Evolutionary conservation across 306 rosid species (phyloP).

Genomic region (Coriaria nepalensis): DNA sequence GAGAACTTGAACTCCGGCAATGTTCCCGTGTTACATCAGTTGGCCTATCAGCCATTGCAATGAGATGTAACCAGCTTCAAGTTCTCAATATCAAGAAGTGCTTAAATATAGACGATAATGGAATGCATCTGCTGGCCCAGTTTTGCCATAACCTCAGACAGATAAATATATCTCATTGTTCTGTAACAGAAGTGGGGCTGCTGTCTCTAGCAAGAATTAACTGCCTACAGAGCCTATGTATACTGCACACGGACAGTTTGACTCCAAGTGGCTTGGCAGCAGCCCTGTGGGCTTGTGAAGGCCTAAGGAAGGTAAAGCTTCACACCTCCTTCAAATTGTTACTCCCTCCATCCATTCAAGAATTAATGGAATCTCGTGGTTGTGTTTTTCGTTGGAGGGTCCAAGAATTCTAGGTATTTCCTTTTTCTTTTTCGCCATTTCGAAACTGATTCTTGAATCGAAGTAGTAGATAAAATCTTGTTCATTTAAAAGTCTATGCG

Average conservation of each 20-base stretch:
- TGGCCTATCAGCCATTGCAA: slow-evolving; percentile 44
- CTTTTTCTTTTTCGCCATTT: no score
- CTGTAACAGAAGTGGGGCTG: slow-evolving; percentile 55
- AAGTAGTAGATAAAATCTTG: no score
- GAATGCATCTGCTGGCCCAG: slow-evolving; percentile 42
- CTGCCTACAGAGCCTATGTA: slow-evolving; percentile 37
- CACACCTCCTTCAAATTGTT: slow-evolving; percentile 39
- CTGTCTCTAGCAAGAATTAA: slow-evolving; percentile 42
- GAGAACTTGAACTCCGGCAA: slow-evolving; percentile 45
- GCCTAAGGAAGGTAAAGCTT: slow-evolving; percentile 51
- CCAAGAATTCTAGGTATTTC: slow-evolving; percentile 33
- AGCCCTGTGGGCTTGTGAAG: slow-evolving; percentile 32
- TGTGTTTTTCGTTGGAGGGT: slow-evolving; percentile 53
- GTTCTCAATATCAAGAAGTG: slow-evolving; percentile 53
- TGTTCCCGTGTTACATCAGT: slow-evolving; percentile 32
- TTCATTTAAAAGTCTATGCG: no score
- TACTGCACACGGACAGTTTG: slow-evolving; percentile 44
- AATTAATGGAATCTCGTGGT: slow-evolving; percentile 44
- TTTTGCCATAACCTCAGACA: slow-evolving; percentile 43
- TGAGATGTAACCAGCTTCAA: slow-evolving; percentile 41
- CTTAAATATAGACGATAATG: slow-evolving; percentile 30
- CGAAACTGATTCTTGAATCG: no score
- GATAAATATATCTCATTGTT: slow-evolving; percentile 57
- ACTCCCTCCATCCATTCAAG: slow-evolving; percentile 31
- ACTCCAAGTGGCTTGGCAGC: slow-evolving; percentile 52